Evolutionary conservation across 1,284 basidiomycete genomes (phyloP).

Genomic region (Entoloma clypeatum): DNA sequence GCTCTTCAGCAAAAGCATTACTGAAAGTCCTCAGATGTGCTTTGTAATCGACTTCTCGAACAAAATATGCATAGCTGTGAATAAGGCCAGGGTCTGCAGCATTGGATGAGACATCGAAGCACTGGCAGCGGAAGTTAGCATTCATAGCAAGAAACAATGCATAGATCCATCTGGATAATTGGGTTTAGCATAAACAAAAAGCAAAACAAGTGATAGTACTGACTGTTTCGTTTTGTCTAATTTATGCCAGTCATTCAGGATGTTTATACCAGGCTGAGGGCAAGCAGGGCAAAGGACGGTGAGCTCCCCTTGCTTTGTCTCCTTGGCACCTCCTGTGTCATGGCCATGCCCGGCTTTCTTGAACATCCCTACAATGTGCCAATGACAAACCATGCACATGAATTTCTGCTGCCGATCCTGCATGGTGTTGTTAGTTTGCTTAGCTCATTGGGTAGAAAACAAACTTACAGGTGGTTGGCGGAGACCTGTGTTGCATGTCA

Average conservation of each 20-base stretch:
- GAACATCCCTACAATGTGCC: slow-evolving; percentile 12
- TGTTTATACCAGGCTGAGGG: slow-evolving; percentile 11
- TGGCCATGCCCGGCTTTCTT: slow-evolving; percentile 4
- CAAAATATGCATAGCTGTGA: slow-evolving; percentile 21
- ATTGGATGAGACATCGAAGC: slow-evolving; percentile 11
- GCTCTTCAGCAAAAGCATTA: slow-evolving; percentile 3
- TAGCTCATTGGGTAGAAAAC: no score
- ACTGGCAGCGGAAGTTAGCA: slow-evolving; percentile 22
- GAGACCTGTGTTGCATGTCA: slow-evolving; percentile 26
- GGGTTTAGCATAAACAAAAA: no score
- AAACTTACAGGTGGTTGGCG: no score
- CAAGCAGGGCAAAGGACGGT: slow-evolving; percentile 15
- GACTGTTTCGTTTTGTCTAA: no score
- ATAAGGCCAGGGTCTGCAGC: slow-evolving; percentile 16
- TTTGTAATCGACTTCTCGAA: slow-evolving; percentile 15
- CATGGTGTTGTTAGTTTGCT: no score
- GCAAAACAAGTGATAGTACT: no score
- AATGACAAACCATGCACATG: slow-evolving; percentile 27
- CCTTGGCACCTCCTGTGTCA: slow-evolving; percentile 5
- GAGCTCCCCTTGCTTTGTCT: slow-evolving; percentile 7
- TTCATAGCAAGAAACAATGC: slow-evolving; percentile 20
- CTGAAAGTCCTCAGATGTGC: slow-evolving; percentile 11
- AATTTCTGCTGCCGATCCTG: slow-evolving; percentile 26
- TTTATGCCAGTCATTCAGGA: no score
- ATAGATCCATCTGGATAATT: slow-evolving; percentile 21